phyloP scores from a whole-genome alignment of 768 basidiomycete genomes.

The Collybia sordida region DNA sequence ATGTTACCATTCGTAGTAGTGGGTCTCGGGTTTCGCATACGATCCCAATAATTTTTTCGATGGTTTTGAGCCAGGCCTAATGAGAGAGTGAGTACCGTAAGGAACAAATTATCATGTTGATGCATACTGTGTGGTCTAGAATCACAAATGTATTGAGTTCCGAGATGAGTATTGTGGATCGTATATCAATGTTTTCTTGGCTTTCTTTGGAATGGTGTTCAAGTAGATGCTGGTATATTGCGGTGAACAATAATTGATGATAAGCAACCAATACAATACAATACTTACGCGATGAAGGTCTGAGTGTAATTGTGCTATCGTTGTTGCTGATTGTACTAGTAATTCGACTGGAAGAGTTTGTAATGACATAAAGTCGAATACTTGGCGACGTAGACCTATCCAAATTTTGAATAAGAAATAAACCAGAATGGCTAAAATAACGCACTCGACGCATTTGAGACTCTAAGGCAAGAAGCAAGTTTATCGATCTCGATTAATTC shows the following conservation, averaged over 20 bases:
- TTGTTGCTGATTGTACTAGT: conserved; percentile 14
- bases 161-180: conserved; percentile 25
- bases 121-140: conserved; percentile 2
- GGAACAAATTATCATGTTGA: background rate
- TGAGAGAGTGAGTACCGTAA: background rate
- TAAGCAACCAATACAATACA: background rate
- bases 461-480: conserved; percentile 17
- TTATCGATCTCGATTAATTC: conserved; percentile 19
- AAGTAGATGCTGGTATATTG: conserved; percentile 5
- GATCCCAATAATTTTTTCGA: conserved; percentile 38
- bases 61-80: conserved; percentile 14
- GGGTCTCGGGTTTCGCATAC: conserved; percentile 33
- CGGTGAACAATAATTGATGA: background rate
- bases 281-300: conserved; percentile 22
- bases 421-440: background rate
- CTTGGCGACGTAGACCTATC: conserved; percentile 38
- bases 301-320: conserved; percentile 12
- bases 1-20: conserved; percentile 46
- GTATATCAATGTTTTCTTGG: conserved; percentile 11
- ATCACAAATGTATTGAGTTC: conserved; percentile 34
- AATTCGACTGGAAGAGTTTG: conserved; percentile 25
- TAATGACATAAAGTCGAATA: conserved; percentile 40
- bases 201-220: conserved; percentile 1
- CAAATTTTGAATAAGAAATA: background rate
- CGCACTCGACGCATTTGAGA: conserved; percentile 15